Percentiles rank a stretch among this genome's conserved stretches.
These are phyloP conservation scores for Chamaecyparis obtusa DNA, from an alignment of 75 land plant genomes.

Conservation along the genomic window DNA sequence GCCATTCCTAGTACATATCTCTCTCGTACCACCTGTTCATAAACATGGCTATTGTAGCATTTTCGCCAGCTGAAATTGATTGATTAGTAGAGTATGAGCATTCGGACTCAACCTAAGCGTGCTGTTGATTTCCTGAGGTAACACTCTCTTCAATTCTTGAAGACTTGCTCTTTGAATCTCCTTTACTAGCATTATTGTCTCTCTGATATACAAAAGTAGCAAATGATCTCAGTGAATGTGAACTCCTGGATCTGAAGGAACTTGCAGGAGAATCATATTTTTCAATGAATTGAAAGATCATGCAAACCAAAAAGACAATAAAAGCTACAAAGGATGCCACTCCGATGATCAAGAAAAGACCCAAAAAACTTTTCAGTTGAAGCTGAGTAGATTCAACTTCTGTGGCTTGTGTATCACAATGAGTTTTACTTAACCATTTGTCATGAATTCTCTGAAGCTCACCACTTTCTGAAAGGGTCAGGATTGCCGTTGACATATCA, in stretches of 20 bases:
- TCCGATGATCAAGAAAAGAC: constrained; percentile 66
- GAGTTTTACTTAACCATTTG: constrained; percentile 47
- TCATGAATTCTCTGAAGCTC: constrained; percentile 74
- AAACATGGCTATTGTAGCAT: background rate
- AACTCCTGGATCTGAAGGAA: background rate
- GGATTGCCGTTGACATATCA: constrained; percentile 84
- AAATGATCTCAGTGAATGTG: background rate
- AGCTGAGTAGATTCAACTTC: constrained; percentile 10
- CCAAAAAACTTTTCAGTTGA: constrained; percentile 58
- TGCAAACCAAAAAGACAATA: constrained; percentile 33
- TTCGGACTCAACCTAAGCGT: background rate
- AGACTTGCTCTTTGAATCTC: background rate
- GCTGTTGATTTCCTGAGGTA: background rate
- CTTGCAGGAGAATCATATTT: background rate
- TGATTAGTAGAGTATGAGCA: background rate
- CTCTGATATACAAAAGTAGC: background rate
- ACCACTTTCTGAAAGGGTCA: constrained; percentile 73
- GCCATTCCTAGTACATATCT: background rate
- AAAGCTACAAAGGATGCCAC: constrained; percentile 61
- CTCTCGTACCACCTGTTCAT: background rate
- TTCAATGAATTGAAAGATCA: constrained; percentile 21
- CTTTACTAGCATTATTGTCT: background rate
- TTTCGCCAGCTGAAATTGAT: background rate
- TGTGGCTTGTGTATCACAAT: constrained; percentile 22
- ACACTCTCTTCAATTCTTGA: background rate